Evolutionary conservation across 108 stramenopile species (phyloP).

Genomic region (Hondaea fermentalgiana): DNA sequence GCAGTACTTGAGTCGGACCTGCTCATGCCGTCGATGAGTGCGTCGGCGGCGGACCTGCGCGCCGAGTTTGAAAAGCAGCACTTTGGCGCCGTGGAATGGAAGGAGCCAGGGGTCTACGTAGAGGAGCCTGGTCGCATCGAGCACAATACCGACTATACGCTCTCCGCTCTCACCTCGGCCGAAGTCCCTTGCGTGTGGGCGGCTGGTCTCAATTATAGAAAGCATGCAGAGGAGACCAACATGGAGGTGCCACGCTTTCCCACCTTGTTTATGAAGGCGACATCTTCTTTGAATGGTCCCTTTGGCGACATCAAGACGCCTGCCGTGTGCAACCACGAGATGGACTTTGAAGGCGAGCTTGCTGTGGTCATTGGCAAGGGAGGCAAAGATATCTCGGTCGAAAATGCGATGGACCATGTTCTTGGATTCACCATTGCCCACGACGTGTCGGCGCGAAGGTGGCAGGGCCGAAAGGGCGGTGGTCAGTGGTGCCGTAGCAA

Average conservation of each 20-base stretch:
- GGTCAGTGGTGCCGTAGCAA: slow-evolving; percentile 36
- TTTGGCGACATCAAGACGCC: slow-evolving; percentile 17
- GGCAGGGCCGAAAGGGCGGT: slow-evolving; percentile 33
- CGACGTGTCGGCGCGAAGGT: slow-evolving; percentile 22
- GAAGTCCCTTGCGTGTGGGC: not conserved
- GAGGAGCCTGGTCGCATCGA: not conserved
- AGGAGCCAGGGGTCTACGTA: not conserved
- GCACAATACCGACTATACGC: not conserved
- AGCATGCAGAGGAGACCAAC: slow-evolving; percentile 22
- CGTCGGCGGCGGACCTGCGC: not conserved
- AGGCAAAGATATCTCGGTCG: slow-evolving; percentile 23
- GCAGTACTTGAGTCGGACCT: not conserved
- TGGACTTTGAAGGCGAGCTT: slow-evolving; percentile 44
- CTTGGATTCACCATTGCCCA: slow-evolving; percentile 35
- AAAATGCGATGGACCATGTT: slow-evolving; percentile 32
- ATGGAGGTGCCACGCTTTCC: slow-evolving; percentile 21
- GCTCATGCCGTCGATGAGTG: not conserved
- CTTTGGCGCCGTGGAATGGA: not conserved
- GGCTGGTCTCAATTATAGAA: slow-evolving; percentile 30
- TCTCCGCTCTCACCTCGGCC: not conserved
- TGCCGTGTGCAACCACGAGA: not conserved
- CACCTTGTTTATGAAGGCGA: slow-evolving; percentile 30
- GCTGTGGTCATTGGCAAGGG: slow-evolving; percentile 33
- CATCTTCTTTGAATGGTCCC: slow-evolving; percentile 20
- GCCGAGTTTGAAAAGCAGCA: not conserved